phyloP scores from a whole-genome alignment of 2,329 filamentous ascomycete species.

The Hyphodiscus sp. region DNA sequence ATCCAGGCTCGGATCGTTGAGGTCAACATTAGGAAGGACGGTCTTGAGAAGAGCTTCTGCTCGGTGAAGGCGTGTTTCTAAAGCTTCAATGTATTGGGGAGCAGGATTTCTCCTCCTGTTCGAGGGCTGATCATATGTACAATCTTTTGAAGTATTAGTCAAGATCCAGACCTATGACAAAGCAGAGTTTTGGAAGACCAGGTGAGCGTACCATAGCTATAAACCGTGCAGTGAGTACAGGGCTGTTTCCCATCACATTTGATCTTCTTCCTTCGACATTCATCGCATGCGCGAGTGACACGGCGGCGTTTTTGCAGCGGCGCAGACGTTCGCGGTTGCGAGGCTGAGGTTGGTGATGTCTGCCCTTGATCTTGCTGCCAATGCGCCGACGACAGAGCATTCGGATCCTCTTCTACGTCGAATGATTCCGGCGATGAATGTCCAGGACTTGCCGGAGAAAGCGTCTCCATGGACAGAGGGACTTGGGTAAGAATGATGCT shows the following conservation, averaged over 20 bases:
- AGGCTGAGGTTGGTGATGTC: slow-evolving; percentile 16
- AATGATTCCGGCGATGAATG: slow-evolving; percentile 24
- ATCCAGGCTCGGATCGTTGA: slow-evolving; percentile 80
- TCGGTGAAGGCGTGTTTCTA: slow-evolving; percentile 62
- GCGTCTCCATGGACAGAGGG: not conserved
- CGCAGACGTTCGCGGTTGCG: slow-evolving; percentile 16
- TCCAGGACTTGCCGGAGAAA: slow-evolving; percentile 13
- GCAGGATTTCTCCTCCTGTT: slow-evolving; percentile 66
- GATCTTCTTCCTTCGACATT: slow-evolving; percentile 80
- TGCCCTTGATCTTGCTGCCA: slow-evolving; percentile 18
- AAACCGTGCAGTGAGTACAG: slow-evolving; percentile 94
- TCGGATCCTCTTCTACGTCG: slow-evolving; percentile 22
- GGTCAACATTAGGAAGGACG: slow-evolving; percentile 58
- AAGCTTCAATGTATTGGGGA: slow-evolving; percentile 66
- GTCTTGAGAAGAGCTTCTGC: slow-evolving; percentile 60
- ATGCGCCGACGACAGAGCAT: slow-evolving; percentile 10
- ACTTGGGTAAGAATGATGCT: slow-evolving; percentile 13
- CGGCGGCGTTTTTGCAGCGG: slow-evolving; percentile 71
- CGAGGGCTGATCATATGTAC: slow-evolving; percentile 72
- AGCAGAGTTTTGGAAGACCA: not conserved
- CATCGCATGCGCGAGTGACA: slow-evolving; percentile 75
- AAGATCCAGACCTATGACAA: not conserved
- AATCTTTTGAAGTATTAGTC: slow-evolving; percentile 43
- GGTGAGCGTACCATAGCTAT: slow-evolving; percentile 77
- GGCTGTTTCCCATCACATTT: slow-evolving; percentile 84